Percentiles rank a stretch among this genome's conserved stretches.
phyloP scores from a whole-genome alignment of 2,329 filamentous ascomycete species.

The Pezicula carpinea region DNA sequence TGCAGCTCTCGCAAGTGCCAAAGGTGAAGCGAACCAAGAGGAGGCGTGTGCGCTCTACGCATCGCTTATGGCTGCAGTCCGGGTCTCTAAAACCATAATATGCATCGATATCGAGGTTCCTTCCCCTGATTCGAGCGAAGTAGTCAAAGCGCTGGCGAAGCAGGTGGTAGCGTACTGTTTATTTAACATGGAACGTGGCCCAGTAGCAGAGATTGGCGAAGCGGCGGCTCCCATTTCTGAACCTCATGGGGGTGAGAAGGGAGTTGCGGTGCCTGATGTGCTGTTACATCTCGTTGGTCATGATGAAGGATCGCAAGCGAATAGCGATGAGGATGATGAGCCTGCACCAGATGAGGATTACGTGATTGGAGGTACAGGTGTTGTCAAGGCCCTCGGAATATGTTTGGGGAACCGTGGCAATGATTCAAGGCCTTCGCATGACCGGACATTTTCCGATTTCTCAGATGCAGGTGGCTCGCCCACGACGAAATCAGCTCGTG shows the following conservation, averaged over 20 bases:
- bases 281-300: conserved; percentile 83
- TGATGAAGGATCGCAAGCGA: conserved; percentile 41
- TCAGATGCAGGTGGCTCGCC: conserved; percentile 36
- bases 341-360: conserved; percentile 86
- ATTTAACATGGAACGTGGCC: conserved; percentile 79
- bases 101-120: conserved; percentile 92
- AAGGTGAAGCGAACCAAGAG: conserved; percentile 76
- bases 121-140: conserved; percentile 73
- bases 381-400: conserved; percentile 89
- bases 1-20: conserved; percentile 65
- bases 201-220: conserved; percentile 57
- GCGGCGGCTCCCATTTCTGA: conserved; percentile 29
- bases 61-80: conserved; percentile 80
- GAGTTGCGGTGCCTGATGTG: conserved; percentile 71
- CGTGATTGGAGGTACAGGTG: conserved; percentile 90
- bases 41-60: conserved; percentile 93
- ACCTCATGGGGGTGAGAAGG: conserved; percentile 39
- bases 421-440: conserved; percentile 43
- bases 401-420: conserved; percentile 78
- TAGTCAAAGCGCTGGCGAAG: conserved; percentile 87
- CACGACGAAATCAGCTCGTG: conserved; percentile 33
- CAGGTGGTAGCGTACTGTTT: conserved; percentile 94
- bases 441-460: conserved; percentile 18
- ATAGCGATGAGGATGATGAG: conserved; percentile 57
- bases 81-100: conserved; percentile 77